Evolutionary conservation across 2,329 filamentous ascomycete species (phyloP).

Genomic region (Calycina herbarum): DNA sequence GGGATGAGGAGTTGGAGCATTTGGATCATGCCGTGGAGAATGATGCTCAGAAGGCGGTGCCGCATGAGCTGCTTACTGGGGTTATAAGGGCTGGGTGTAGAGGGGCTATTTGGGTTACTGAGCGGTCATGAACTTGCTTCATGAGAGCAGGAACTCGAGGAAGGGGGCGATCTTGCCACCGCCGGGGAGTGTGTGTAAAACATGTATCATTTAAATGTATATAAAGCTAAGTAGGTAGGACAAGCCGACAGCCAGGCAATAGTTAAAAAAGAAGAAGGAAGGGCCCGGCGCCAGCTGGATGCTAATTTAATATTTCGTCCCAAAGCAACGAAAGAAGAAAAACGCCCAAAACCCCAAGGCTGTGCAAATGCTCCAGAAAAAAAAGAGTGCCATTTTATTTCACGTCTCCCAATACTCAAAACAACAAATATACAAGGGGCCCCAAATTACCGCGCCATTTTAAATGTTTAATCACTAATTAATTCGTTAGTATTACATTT

Average conservation of each 20-base stretch:
- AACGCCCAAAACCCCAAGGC: background rate
- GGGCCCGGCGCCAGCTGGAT: background rate
- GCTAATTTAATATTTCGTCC: background rate
- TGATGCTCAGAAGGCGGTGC: conserved; percentile 85
- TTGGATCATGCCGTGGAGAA: conserved; percentile 92
- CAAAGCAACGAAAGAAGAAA: background rate
- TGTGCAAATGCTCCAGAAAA: conserved; percentile 8
- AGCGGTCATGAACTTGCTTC: conserved; percentile 55
- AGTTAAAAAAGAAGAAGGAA: background rate
- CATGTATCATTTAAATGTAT: background rate
- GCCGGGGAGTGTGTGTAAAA: background rate
- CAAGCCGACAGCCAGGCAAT: background rate
- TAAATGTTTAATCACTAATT: conserved; percentile 27
- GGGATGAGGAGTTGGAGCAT: conserved; percentile 96
- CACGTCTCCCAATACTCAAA: conserved; percentile 7
- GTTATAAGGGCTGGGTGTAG: conserved; percentile 88
- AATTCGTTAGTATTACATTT: conserved; percentile 14
- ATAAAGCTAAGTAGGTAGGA: background rate
- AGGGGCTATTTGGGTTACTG: conserved; percentile 89
- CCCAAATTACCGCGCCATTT: conserved; percentile 3
- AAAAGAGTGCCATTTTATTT: background rate
- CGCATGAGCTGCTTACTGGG: conserved; percentile 85
- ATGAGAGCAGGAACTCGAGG: background rate
- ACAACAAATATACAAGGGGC: conserved; percentile 25
- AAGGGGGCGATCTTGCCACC: too few relatives aligned